Conservation (phyloP, 164 flowering plant species). For the Akebia trifoliata region DNA sequence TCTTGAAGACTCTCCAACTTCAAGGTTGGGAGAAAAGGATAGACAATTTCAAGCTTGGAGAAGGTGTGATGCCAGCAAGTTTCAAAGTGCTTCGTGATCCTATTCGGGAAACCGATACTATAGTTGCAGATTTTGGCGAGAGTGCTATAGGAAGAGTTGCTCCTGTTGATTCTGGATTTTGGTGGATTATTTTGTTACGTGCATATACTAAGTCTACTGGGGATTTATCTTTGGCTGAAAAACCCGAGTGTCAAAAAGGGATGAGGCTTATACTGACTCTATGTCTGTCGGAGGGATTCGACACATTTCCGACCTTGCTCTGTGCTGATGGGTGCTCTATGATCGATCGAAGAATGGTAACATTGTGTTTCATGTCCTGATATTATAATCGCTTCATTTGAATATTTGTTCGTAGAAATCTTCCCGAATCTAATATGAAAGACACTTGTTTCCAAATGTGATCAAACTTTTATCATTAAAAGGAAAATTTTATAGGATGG, state of each 20-base stretch:
- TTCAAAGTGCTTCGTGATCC: slow-evolving; percentile 27
- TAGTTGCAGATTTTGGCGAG: slow-evolving; percentile 28
- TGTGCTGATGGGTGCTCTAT: slow-evolving; percentile 29
- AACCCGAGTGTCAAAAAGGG: slow-evolving; percentile 21
- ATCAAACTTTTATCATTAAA: neutral
- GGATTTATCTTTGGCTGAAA: slow-evolving; percentile 23
- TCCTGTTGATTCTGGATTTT: slow-evolving; percentile 28
- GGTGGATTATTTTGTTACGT: slow-evolving; percentile 28
- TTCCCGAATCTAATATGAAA: neutral
- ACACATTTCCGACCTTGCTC: slow-evolving; percentile 25
- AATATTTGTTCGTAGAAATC: neutral
- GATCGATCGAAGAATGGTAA: slow-evolving; percentile 29
- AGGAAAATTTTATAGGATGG: too few species aligned
- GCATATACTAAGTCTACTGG: slow-evolving; percentile 27
- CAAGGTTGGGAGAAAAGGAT: slow-evolving; percentile 30
- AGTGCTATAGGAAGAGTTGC: slow-evolving; percentile 31
- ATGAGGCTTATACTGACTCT: slow-evolving; percentile 24
- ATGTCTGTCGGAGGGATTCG: slow-evolving; percentile 26
- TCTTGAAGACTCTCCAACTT: slow-evolving; percentile 24
- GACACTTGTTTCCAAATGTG: neutral
- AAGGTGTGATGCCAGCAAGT: slow-evolving; percentile 28
- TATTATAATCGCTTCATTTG: neutral
- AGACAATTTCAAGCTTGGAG: slow-evolving; percentile 27
- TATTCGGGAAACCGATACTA: slow-evolving; percentile 14
- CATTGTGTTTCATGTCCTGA: neutral